A percentile compares a stretch with the other conserved stretches of the same genome.
phyloP scores from a whole-genome alignment of 2,329 filamentous ascomycete genomes.

The Arthroderma uncinatum region DNA sequence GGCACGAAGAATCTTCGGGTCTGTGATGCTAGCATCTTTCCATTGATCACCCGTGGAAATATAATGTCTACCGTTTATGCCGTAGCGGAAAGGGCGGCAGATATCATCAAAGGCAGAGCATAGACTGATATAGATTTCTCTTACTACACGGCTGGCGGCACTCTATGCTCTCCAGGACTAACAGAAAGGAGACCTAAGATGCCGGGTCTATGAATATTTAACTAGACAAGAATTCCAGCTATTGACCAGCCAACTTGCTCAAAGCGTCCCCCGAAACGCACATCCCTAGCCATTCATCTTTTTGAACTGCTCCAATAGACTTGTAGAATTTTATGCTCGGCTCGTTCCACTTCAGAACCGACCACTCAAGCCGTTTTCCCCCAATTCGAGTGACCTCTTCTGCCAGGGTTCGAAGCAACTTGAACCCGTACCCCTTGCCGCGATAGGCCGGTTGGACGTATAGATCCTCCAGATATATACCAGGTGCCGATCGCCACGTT shows the following conservation, averaged over 20 bases:
- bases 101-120: conserved; percentile 21
- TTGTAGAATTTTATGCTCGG: conserved; percentile 79
- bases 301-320: conserved; percentile 33
- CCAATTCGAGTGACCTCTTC: conserved; percentile 61
- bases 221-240: neutral
- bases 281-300: conserved; percentile 42
- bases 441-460: conserved; percentile 63
- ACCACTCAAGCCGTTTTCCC: conserved; percentile 76
- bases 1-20: conserved; percentile 26
- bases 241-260: conserved; percentile 29
- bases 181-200: no score
- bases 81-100: conserved; percentile 23
- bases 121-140: no score
- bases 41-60: conserved; percentile 22
- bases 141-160: no score
- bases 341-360: conserved; percentile 84
- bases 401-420: conserved; percentile 64
- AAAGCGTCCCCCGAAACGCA: conserved; percentile 38
- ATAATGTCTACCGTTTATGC: conserved; percentile 22
- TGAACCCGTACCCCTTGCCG: conserved; percentile 67
- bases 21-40: conserved; percentile 25
- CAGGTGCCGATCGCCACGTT: conserved; percentile 78
- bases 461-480: conserved; percentile 91
- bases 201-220: no score
- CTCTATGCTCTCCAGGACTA: no score